A percentile compares a stretch with the other conserved stretches of the same genome.
Evolutionary conservation across 2,329 filamentous ascomycete genomes (phyloP).

Genomic region (Lachnellula suecica): DNA sequence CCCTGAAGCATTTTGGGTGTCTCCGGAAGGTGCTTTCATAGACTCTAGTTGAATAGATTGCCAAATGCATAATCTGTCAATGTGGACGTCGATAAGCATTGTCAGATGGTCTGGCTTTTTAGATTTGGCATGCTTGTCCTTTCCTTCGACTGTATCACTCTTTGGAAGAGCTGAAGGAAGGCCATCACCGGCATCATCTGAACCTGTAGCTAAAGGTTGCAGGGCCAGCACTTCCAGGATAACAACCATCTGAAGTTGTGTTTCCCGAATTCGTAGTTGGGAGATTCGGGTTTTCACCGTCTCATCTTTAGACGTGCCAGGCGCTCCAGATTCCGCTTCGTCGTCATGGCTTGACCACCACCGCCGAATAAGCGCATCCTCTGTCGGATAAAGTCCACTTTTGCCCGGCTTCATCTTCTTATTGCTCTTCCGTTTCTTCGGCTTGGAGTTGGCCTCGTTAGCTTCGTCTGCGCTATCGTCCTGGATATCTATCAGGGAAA

Average conservation of each 20-base stretch:
- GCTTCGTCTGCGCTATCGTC: slow-evolving; percentile 48
- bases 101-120: slow-evolving; percentile 56
- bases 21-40: slow-evolving; percentile 36
- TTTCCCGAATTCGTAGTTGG: slow-evolving; percentile 70
- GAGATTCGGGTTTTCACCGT: slow-evolving; percentile 60
- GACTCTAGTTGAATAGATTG: slow-evolving; percentile 70
- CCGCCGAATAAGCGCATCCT: slow-evolving; percentile 61
- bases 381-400: slow-evolving; percentile 65
- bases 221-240: slow-evolving; percentile 75
- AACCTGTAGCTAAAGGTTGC: slow-evolving; percentile 49
- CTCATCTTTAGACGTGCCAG: slow-evolving; percentile 47
- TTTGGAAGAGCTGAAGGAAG: slow-evolving; percentile 31
- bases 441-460: slow-evolving; percentile 39
- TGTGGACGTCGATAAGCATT: slow-evolving; percentile 67
- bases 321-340: slow-evolving; percentile 44
- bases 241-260: slow-evolving; percentile 77
- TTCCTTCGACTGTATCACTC: slow-evolving; percentile 14
- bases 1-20: slow-evolving; percentile 37
- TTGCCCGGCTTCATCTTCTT: slow-evolving; percentile 68
- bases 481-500: slow-evolving; percentile 56
- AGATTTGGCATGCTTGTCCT: slow-evolving; percentile 27
- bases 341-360: slow-evolving; percentile 70
- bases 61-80: slow-evolving; percentile 82
- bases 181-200: slow-evolving; percentile 30
- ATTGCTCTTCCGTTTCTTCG: slow-evolving; percentile 50